Conservation (phyloP, 805 yeast species). For the Phaffomyces antillensis region DNA sequence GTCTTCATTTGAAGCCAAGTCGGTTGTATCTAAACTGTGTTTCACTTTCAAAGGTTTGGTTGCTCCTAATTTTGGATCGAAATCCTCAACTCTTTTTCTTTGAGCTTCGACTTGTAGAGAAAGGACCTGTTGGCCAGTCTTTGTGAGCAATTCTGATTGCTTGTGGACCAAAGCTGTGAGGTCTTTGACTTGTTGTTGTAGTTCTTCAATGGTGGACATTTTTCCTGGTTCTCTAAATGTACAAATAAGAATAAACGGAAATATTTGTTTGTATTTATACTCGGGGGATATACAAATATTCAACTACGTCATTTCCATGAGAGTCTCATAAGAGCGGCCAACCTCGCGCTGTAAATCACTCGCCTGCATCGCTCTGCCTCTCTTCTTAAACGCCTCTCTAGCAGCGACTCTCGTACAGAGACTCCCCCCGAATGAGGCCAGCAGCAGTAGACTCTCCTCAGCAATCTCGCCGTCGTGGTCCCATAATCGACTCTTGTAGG, state of each 20-base stretch:
- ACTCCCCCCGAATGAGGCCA: conserved; percentile 71
- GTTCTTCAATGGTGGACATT: conserved; percentile 20
- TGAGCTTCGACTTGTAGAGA: conserved; percentile 56
- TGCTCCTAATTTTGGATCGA: conserved; percentile 13
- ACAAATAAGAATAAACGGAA: too few relatives aligned
- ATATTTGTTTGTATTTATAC: too few relatives aligned
- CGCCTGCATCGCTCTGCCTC: conserved; percentile 80
- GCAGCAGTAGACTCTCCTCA: conserved; percentile 28
- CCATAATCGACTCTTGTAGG: conserved; percentile 58
- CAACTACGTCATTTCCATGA: neutral
- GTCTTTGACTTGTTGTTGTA: conserved; percentile 38
- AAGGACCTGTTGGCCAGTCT: conserved; percentile 75
- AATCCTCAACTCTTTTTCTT: conserved; percentile 31
- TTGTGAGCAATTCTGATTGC: conserved; percentile 58
- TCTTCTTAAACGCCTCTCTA: conserved; percentile 50
- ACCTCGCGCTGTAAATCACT: conserved; percentile 68
- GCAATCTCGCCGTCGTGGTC: conserved; percentile 29
- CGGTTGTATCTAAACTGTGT: conserved; percentile 35
- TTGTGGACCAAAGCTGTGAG: conserved; percentile 50
- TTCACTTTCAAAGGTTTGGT: neutral
- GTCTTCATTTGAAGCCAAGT: conserved; percentile 76
- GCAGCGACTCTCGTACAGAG: conserved; percentile 61
- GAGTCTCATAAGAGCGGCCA: conserved; percentile 45
- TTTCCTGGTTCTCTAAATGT: too few relatives aligned
- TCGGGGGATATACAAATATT: too few relatives aligned